phyloP scores from a whole-genome alignment of 768 basidiomycete genomes.

The Pleurotus tuoliensis region DNA sequence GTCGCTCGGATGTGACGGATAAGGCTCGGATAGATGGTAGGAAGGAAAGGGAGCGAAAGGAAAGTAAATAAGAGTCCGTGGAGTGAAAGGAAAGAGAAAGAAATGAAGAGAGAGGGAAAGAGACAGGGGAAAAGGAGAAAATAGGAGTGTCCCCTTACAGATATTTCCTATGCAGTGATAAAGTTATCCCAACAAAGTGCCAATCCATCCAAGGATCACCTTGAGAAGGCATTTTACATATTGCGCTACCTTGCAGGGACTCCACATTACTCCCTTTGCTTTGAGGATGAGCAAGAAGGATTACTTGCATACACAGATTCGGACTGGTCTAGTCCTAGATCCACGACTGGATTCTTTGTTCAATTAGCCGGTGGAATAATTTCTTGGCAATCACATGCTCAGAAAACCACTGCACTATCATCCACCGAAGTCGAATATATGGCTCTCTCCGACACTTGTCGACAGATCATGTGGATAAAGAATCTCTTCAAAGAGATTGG shows the following conservation, averaged over 20 bases:
- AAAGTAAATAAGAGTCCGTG: too few relatives aligned
- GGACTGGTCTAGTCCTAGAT: slow-evolving; percentile 20
- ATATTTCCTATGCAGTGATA: too few relatives aligned
- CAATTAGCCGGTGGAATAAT: slow-evolving; percentile 21
- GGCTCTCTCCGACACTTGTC: slow-evolving; percentile 11
- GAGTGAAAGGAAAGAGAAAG: too few relatives aligned
- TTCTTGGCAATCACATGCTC: slow-evolving; percentile 28
- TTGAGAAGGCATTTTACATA: slow-evolving; percentile 19
- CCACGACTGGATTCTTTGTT: slow-evolving; percentile 25
- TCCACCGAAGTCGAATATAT: slow-evolving; percentile 30
- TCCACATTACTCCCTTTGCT: slow-evolving; percentile 9
- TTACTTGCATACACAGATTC: slow-evolving; percentile 15
- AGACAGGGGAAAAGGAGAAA: too few relatives aligned
- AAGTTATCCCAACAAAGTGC: too few relatives aligned
- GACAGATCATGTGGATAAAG: too few relatives aligned
- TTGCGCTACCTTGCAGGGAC: slow-evolving; percentile 25
- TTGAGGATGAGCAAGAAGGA: slow-evolving; percentile 11
- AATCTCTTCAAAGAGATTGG: too few relatives aligned
- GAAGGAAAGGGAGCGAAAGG: too few relatives aligned
- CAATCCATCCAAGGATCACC: slow-evolving; percentile 15
- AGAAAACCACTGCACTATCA: slow-evolving; percentile 26
- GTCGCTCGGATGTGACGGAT: too few relatives aligned
- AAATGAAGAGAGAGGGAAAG: too few relatives aligned
- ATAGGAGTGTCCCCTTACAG: too few relatives aligned
- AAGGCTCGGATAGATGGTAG: too few relatives aligned